Conservation (phyloP, 106 monocot genomes). For the Gastrodia elata region DNA sequence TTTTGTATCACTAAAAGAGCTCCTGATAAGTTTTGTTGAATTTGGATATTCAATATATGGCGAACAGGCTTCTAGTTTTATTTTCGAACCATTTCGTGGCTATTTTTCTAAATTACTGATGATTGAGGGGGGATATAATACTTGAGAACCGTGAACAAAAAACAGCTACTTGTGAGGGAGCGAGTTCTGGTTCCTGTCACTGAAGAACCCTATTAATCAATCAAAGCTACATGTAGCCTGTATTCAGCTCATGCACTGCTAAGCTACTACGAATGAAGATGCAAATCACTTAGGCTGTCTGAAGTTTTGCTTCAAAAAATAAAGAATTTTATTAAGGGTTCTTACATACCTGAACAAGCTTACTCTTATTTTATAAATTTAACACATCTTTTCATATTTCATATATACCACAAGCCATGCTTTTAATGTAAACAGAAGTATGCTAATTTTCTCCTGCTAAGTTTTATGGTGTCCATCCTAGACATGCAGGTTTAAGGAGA, state of each 20-base stretch:
- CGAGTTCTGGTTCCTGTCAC: too few relatives aligned
- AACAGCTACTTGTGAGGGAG: too few relatives aligned
- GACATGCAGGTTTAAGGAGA: conserved; percentile 85
- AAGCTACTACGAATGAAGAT: too few relatives aligned
- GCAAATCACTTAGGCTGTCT: too few relatives aligned
- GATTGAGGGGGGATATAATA: not conserved
- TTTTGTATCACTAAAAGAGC: too few relatives aligned
- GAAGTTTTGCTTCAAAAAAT: too few relatives aligned
- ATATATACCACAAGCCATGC: too few relatives aligned
- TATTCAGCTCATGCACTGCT: not conserved
- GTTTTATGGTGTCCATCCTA: conserved; percentile 22
- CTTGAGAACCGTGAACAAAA: not conserved
- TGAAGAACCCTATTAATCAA: too few relatives aligned
- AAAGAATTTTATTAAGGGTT: too few relatives aligned
- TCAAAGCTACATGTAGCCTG: not conserved
- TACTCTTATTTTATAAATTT: too few relatives aligned
- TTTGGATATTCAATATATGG: not conserved
- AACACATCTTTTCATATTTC: too few relatives aligned
- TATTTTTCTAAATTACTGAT: not conserved
- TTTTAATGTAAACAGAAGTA: not conserved
- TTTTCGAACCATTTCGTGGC: not conserved
- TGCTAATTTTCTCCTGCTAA: not conserved
- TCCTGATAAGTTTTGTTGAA: not conserved
- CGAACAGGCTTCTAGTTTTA: not conserved
- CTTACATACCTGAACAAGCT: too few relatives aligned